Base-by-base conservation (phyloP, 495 filamentous ascomycete species). In the Talaromyces ruber region DNA sequence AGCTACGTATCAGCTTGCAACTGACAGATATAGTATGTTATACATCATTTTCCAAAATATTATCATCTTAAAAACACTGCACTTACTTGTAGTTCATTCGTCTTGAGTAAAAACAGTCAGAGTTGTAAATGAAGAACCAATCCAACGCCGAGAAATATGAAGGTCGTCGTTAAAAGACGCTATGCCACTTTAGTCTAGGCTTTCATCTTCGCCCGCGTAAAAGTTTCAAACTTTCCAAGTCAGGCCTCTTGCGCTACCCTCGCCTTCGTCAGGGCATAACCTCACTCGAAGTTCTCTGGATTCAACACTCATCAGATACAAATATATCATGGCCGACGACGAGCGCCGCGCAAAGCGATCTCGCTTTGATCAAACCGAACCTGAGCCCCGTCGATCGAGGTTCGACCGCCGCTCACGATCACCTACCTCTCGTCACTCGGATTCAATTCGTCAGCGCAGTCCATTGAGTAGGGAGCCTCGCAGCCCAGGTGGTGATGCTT, bases 371-470 rank as follows among this genome's bases (percentile, higher is more conserved):
- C 88, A 93, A 71, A 92, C 83, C 45, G 91, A 91, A 67, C 86
- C 90, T 6, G 89, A 92, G 65, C 84, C 84, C 30, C 85, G 85
- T 63, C 84, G 87, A 25, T 91, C 90, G 29, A 82, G 90, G 66
- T 94, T 93, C 69, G 91, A 96, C 71, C 86, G 90, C 63, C 87
- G 92, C 61, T 96, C 92, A 50, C 86, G 91, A 51, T 96, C 92
- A 3, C 92, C 91, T 2, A 82, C 88, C 6, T 78, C 80, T 30
- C 81, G 82, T 65, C 81, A 87, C 39, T 74, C 77, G 22, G 83
- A 86, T 58, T 68, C 84, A 52, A 77, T 78, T 63, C 87, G 93
- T 64, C 91, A 89, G 65, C 86, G 93, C 60, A 97, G 93, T 71
- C 93, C 93, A 18, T 72, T 91, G 37, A 78, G 75, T 64, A 82